phyloP scores from a whole-genome alignment of 768 basidiomycete species.

The Tulasnella sp. region DNA sequence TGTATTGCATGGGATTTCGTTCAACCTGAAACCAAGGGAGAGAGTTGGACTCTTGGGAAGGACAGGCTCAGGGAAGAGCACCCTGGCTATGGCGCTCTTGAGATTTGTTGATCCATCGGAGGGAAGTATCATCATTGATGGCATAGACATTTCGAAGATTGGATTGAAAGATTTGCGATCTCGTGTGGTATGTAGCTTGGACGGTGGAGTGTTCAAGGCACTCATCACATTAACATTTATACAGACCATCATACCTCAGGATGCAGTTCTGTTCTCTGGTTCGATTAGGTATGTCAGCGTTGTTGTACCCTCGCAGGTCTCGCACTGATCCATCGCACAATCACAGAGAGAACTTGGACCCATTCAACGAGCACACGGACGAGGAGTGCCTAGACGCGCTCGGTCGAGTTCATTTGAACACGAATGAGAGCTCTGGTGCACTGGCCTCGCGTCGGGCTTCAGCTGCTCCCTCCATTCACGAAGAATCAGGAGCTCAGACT shows the following conservation, averaged over 20 bases:
- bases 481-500: constrained; percentile 6
- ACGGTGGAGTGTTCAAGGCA: background rate
- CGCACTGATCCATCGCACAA: constrained; percentile 29
- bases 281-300: constrained; percentile 48
- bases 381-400: constrained; percentile 72
- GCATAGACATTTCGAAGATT: constrained; percentile 78
- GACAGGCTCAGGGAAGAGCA: constrained; percentile 49
- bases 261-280: constrained; percentile 53
- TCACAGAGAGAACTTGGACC: constrained; percentile 30
- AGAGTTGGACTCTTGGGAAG: constrained; percentile 72
- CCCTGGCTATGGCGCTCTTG: constrained; percentile 75
- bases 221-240: background rate
- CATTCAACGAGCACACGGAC: constrained; percentile 61
- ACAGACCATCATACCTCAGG: constrained; percentile 35
- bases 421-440: constrained; percentile 35
- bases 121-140: constrained; percentile 74
- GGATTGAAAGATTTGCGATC: constrained; percentile 78
- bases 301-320: too few species aligned
- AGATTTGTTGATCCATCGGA: constrained; percentile 72
- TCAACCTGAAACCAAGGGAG: constrained; percentile 58
- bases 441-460: constrained; percentile 40
- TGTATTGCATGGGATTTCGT: constrained; percentile 56
- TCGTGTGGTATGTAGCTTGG: constrained; percentile 20
- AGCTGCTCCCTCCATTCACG: constrained; percentile 39
- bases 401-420: constrained; percentile 67